phyloP scores from a whole-genome alignment of 1,284 basidiomycete species.

The Trichosporon faecale region DNA sequence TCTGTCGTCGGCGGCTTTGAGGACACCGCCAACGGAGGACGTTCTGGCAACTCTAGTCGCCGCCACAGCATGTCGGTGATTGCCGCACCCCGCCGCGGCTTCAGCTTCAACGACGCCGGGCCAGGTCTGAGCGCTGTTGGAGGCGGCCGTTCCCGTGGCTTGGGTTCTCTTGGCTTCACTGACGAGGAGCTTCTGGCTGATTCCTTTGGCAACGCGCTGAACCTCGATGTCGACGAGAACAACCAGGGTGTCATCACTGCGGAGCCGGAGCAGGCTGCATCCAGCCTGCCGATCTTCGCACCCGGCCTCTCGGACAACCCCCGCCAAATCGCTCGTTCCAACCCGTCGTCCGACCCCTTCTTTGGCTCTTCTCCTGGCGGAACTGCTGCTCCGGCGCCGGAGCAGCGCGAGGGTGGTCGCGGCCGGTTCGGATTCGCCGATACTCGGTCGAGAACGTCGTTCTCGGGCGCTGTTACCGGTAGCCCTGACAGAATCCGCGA shows the following conservation, averaged over 20 bases:
- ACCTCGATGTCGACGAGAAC: slow-evolving; percentile 57
- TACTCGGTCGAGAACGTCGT: slow-evolving; percentile 3
- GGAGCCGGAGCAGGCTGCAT: slow-evolving; percentile 11
- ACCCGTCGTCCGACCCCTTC: slow-evolving; percentile 17
- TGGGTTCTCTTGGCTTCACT: slow-evolving; percentile 55
- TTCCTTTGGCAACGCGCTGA: slow-evolving; percentile 62
- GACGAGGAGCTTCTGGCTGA: slow-evolving; percentile 73
- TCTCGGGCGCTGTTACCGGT: slow-evolving; percentile 4
- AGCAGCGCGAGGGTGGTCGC: slow-evolving; percentile 16
- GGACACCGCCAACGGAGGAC: slow-evolving; percentile 28
- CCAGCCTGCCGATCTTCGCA: slow-evolving; percentile 25
- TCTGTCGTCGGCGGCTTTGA: slow-evolving; percentile 37
- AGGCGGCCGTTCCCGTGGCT: slow-evolving; percentile 29
- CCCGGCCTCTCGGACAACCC: slow-evolving; percentile 12
- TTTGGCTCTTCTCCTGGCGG: slow-evolving; percentile 22
- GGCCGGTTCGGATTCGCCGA: slow-evolving; percentile 14
- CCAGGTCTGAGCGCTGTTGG: slow-evolving; percentile 58
- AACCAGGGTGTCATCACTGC: slow-evolving; percentile 5
- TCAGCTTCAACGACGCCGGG: slow-evolving; percentile 52
- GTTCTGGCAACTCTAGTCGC: slow-evolving; percentile 69
- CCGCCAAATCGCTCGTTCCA: slow-evolving; percentile 17
- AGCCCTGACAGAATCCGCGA: slow-evolving; percentile 17
- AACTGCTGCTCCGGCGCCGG: slow-evolving; percentile 11
- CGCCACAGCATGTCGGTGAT: slow-evolving; percentile 83
- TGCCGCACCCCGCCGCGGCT: slow-evolving; percentile 38